Evolutionary conservation across 345 rosid genomes (phyloP), one percentile per base, ranked within the genome.

Genomic region (Arabis hirsuta): DNA sequence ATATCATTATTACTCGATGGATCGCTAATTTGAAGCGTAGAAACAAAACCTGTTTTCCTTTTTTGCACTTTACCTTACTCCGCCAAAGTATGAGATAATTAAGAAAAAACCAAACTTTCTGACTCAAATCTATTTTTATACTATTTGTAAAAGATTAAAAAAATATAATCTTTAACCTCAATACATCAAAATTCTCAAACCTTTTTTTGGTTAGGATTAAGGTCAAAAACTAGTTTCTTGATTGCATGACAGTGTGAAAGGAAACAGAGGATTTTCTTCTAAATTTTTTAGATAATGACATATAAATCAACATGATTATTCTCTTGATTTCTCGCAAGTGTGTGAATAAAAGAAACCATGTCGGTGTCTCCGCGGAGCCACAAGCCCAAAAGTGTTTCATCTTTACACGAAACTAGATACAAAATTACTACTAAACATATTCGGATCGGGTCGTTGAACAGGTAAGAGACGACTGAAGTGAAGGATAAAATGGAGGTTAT

Each of bases 321-420:
- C 41, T 36, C 14, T 58, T 36, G 20, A 44, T 14, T 45, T 24
- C 2, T 29, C 3, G 44, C 9, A 62, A 27, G 53, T 22, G 36
- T 43, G 5, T 43, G 9, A 19, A 46, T 7, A 12, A 11, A 22
- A 27, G n/a, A 43, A 48, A 48, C 19, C n/a, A 29, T 51, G 73
- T 67, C 62, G 55, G 51, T 39, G 19, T 26, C 20, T 73, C 57
- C 57, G 16, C 31, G 71, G 60, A 73, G 66, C 78, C 67, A 66
- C 78, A 58, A 26, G 53, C 24, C 24, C 57, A 24, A 36, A 63
- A 27, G 46, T 65, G 19, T 56, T 73, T 55, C 1, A 32, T 48
- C 12, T 71, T 71, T 22, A 42, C 69, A 71, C 62, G 62, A 52
- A 41, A 51, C 63, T 44, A n/a, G 43, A 4, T 38, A 52, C 74